Base-by-base conservation (phyloP, 306 rosid genomes). In the Malus asiatica region DNA sequence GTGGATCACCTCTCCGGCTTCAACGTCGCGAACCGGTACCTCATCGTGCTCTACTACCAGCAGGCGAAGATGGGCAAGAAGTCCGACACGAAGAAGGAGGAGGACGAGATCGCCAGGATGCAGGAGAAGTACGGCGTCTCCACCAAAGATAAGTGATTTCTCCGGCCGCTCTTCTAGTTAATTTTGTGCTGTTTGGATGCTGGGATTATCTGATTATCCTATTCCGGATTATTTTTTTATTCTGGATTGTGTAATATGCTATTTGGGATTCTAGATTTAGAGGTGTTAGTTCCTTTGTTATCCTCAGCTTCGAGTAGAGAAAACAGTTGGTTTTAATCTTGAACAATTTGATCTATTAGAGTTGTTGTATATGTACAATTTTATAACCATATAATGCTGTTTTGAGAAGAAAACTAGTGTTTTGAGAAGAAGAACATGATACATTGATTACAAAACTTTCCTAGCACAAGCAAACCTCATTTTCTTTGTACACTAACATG, bases 31-130 rank as follows among this genome's bases (percentile, higher is more conserved):
- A 93, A 91, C 64, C 87, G 99, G 1, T 95, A 95, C 82, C 87
- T 95, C 18, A 95, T 95, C 66, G 99, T 95, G 68, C 86, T 95
- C 25, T 95, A 95, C 15, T 95, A 95, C 80, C 97, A 95, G 84
- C 99, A 87, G 23, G 97, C 97, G 9, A 95, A 95, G 99, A 95
- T 95, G 99, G 84, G 91, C 70, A 95, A 95, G 88, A 95, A 88
- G 83, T 88, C 90, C 76, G 99, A 95, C 73, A 90, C 82, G 83
- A 95, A 91, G 92, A 91, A 93, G 84, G 87, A 91, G 86, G 97
- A 93, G 73, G 98, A 93, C 4, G 98, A 93, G 73, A 86, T 93
- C 33, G 83, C 98, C 14, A 81, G 86, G 75, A 84, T 93, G 90
- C 98, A 93, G 82, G 96, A 93, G 83, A 91, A 91, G 81, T 93